These are phyloP conservation scores for Pichia deserticola DNA, from an alignment of 805 yeast genomes.

Conservation along the genomic window DNA sequence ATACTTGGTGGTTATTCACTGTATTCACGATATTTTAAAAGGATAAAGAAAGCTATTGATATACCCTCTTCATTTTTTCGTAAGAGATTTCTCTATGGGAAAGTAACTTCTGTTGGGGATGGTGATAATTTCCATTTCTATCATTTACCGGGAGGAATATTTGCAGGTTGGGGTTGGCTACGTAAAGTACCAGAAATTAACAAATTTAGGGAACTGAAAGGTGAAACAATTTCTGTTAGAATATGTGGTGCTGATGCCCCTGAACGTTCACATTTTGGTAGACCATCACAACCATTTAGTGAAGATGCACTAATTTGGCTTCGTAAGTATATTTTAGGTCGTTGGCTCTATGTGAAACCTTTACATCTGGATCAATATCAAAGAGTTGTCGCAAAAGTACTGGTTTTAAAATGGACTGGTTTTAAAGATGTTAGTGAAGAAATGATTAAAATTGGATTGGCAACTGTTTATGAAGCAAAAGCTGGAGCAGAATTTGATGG, in stretches of 20 bases:
- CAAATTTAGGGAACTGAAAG: constrained; percentile 38
- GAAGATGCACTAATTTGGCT: constrained; percentile 84
- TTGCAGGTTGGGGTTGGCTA: constrained; percentile 93
- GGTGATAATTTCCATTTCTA: constrained; percentile 91
- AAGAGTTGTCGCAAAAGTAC: constrained; percentile 75
- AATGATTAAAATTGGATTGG: constrained; percentile 79
- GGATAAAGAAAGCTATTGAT: constrained; percentile 41
- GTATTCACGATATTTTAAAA: constrained; percentile 39
- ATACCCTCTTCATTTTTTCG: constrained; percentile 44
- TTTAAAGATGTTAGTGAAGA: constrained; percentile 76
- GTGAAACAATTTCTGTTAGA: constrained; percentile 71
- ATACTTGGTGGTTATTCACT: constrained; percentile 36
- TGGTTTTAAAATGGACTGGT: constrained; percentile 56
- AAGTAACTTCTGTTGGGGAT: constrained; percentile 87
- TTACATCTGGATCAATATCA: constrained; percentile 81
- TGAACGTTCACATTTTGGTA: constrained; percentile 89
- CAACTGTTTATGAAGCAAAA: constrained; percentile 80
- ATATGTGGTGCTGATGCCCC: constrained; percentile 96
- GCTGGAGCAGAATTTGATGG: constrained; percentile 82
- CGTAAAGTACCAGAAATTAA: constrained; percentile 55
- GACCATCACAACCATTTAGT: constrained; percentile 81
- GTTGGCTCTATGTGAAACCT: constrained; percentile 68
- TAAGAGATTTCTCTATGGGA: constrained; percentile 49
- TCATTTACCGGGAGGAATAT: constrained; percentile 87
- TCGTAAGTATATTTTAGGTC: constrained; percentile 54